Conservation (phyloP, 116 monocot genomes). For the Trichopus zeylanicus region DNA sequence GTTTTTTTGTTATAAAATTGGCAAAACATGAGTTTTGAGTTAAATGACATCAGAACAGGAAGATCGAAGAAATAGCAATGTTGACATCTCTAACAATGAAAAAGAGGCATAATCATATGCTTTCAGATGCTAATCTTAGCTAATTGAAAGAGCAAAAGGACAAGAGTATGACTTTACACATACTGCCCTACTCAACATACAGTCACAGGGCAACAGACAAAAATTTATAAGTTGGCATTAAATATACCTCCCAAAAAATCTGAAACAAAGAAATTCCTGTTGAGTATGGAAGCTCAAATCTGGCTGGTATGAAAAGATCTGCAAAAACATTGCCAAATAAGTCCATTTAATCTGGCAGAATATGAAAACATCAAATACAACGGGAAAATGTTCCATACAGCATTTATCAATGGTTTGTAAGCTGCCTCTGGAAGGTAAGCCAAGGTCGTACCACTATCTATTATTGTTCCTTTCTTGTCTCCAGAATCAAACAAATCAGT, state of each 20-base stretch:
- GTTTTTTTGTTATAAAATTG: too few species aligned
- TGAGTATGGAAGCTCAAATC: conserved; percentile 30
- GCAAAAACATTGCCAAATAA: conserved; percentile 14
- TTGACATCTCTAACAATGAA: too few species aligned
- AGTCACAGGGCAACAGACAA: too few species aligned
- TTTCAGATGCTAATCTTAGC: too few species aligned
- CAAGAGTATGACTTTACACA: too few species aligned
- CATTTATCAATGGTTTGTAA: conserved; percentile 47
- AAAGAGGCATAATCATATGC: too few species aligned
- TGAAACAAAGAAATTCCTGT: conserved; percentile 60
- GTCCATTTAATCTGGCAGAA: neutral
- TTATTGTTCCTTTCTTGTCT: conserved; percentile 70
- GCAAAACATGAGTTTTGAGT: too few species aligned
- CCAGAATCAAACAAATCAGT: conserved; percentile 63
- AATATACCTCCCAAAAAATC: conserved; percentile 53
- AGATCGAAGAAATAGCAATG: too few species aligned
- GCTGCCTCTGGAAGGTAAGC: conserved; percentile 78
- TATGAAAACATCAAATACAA: neutral
- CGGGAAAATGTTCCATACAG: conserved; percentile 27
- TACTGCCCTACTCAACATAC: too few species aligned
- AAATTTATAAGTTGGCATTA: too few species aligned
- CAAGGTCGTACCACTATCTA: conserved; percentile 96
- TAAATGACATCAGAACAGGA: too few species aligned
- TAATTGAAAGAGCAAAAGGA: too few species aligned
- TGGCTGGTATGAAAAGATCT: conserved; percentile 46